Percentiles rank a stretch among this genome's conserved stretches.
Conservation (phyloP, 2,329 filamentous ascomycete genomes). For the Lanzia echinophila region DNA sequence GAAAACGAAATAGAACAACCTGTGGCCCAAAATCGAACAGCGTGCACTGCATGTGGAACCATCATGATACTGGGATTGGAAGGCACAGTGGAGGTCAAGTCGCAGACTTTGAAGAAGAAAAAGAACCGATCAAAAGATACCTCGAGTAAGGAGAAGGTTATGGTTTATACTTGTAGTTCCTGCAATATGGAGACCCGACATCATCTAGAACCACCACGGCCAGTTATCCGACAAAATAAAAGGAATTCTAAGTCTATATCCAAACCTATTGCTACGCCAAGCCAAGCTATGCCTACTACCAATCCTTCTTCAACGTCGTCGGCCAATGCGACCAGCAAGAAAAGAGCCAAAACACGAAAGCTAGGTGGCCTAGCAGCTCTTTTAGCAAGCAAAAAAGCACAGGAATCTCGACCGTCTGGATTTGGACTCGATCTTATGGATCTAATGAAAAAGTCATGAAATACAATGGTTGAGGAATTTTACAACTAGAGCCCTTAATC, state of each 20-base stretch:
- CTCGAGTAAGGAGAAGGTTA: slow-evolving; percentile 10
- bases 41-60: slow-evolving; percentile 54
- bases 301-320: slow-evolving; percentile 28
- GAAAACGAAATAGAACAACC: slow-evolving; percentile 39
- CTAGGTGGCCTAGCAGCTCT: slow-evolving; percentile 56
- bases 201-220: slow-evolving; percentile 9
- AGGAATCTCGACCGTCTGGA: slow-evolving; percentile 14
- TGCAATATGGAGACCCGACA: slow-evolving; percentile 25
- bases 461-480: not conserved
- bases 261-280: not conserved
- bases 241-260: not conserved
- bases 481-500: too few relatives aligned
- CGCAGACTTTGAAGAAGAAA: not conserved
- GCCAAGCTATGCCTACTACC: not conserved
- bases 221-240: not conserved
- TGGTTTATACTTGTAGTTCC: slow-evolving; percentile 26
- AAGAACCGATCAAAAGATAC: not conserved
- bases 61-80: slow-evolving; percentile 47
- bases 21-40: slow-evolving; percentile 46
- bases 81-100: slow-evolving; percentile 16
- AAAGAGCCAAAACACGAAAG: slow-evolving; percentile 58
- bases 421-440: slow-evolving; percentile 34
- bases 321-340: slow-evolving; percentile 55
- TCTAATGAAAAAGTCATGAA: slow-evolving; percentile 33
- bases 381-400: slow-evolving; percentile 34